Base-by-base conservation (phyloP, 2,329 filamentous ascomycete species). In the Bisporella sp. region DNA sequence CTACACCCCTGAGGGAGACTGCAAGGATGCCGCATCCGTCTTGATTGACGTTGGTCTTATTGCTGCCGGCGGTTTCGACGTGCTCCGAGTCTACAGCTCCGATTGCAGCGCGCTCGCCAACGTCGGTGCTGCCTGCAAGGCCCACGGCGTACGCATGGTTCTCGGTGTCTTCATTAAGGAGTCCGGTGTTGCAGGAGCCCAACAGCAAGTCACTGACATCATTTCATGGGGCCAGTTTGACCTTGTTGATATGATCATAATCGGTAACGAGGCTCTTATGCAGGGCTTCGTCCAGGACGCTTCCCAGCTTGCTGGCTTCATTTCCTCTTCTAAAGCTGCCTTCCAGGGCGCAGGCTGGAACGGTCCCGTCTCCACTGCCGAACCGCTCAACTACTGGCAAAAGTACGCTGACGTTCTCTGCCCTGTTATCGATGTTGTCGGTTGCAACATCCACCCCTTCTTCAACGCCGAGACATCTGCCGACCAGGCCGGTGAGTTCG, bases 211-310 rank as follows among this genome's bases (percentile, higher is more conserved):
- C 54, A 71, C 76, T 32, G 79, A 81, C 54, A 86, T 96, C 68
- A 75, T 80, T 69, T 62, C 68, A 53, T 96, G 89, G 82, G 79
- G 71, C 55, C 71, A 87, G 69, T 95, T 85, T 83, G 77, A 82
- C 54, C 68, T 87, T 46, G 84, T 95, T 59, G 79, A 86, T 66
- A 80, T 95, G 62, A 76, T 95, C 57, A 85, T 93, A 32, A 79
- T 95, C 59, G 91, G 89, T 71, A 97, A 97, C 77, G 92, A 97
- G 78, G 84, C 87, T 60, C 73, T 96, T 68, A 87, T 88, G 76
- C 82, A 86, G 73, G 78, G 79, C 55, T 84, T 78, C 77, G 81
- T 78, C 73, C n/a, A 8, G 8, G 71, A 77, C 49, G 79, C 84
- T 35, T 47, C 63, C 32, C 72, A 85, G 62, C 85, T 97, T 49